phyloP scores from a whole-genome alignment of 2,329 filamentous ascomycete genomes.

The Chaetomiaceae sp. region DNA sequence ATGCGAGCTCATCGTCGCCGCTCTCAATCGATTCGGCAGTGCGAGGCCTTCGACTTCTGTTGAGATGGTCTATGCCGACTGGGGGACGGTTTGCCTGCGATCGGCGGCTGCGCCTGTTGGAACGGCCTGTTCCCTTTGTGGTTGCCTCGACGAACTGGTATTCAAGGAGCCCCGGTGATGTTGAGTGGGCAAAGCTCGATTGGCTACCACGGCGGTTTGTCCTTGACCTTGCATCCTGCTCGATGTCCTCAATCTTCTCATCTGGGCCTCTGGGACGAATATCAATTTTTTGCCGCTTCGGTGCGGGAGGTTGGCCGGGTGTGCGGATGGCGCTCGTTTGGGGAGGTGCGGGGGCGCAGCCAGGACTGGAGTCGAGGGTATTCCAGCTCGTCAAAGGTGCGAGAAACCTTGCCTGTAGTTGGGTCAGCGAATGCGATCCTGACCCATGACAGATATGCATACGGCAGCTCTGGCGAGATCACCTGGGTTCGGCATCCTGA shows the following conservation, averaged over 20 bases:
- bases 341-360: background rate
- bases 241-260: conserved; percentile 17
- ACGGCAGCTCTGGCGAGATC: too few species aligned
- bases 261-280: background rate
- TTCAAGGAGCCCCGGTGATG: conserved; percentile 9
- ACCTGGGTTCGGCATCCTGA: conserved; percentile 15
- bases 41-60: background rate
- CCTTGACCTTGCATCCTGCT: conserved; percentile 1
- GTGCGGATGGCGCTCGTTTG: background rate
- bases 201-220: conserved; percentile 15
- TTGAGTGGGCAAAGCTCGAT: conserved; percentile 11
- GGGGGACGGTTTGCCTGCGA: background rate
- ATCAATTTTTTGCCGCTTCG: conserved; percentile 17
- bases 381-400: conserved; percentile 23
- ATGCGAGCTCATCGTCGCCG: conserved; percentile 15
- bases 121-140: conserved; percentile 1
- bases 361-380: conserved; percentile 12
- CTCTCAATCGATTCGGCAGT: conserved; percentile 1
- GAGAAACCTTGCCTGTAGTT: background rate
- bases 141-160: conserved; percentile 12
- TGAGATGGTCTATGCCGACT: background rate
- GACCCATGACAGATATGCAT: too few species aligned
- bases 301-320: background rate
- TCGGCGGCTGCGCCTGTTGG: conserved; percentile 16
- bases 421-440: background rate